A percentile compares a stretch with the other conserved stretches of the same genome.
These are phyloP conservation scores for Solanum hybrid DNA, from an alignment of 305 asterid genomes.

Conservation along the genomic window DNA sequence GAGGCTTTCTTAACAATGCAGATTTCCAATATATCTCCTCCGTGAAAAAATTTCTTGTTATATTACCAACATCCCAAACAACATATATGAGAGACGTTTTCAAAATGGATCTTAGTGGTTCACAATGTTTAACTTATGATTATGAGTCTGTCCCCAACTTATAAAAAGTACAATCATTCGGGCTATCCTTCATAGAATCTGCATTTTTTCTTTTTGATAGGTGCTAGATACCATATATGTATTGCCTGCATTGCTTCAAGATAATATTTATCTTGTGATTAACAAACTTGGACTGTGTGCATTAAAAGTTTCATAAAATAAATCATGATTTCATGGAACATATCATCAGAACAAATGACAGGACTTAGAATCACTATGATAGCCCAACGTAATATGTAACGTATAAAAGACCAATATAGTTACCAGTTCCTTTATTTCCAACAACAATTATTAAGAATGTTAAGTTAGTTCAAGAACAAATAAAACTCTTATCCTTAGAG, in stretches of 20 bases:
- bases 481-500: background rate
- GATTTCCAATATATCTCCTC: background rate
- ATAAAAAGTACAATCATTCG: background rate
- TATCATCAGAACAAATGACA: background rate
- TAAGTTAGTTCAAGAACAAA: background rate
- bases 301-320: background rate
- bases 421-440: background rate
- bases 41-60: background rate
- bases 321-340: background rate
- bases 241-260: background rate
- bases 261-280: background rate
- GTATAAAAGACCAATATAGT: background rate
- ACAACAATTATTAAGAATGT: background rate
- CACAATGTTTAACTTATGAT: background rate
- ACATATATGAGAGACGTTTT: background rate
- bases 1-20: background rate
- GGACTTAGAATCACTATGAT: background rate
- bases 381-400: background rate
- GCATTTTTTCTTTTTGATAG: background rate
- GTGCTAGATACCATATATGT: background rate
- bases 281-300: background rate
- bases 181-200: background rate
- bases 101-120: background rate
- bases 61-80: background rate
- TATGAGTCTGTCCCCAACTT: background rate